These are phyloP conservation scores for Dendrostoma leiphaemia DNA, from an alignment of 2,329 filamentous ascomycete genomes.

Conservation along the genomic window DNA sequence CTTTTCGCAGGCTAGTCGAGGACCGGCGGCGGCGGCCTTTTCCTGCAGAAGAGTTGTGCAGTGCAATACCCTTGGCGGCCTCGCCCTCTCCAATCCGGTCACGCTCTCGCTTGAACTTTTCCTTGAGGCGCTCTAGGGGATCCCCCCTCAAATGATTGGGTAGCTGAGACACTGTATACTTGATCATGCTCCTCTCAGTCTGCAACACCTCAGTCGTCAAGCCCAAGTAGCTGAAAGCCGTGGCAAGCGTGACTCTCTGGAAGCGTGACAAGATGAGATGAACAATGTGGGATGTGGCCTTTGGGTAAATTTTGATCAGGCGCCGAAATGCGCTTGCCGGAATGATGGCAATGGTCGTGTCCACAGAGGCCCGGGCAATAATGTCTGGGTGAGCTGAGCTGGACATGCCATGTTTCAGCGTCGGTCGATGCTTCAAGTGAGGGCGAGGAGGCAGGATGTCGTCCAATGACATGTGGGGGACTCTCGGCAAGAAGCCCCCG, in stretches of 20 bases:
- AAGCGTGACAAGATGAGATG: conserved; percentile 95
- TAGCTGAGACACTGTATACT: conserved; percentile 85
- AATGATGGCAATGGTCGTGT: conserved; percentile 98
- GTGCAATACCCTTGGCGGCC: conserved; percentile 84
- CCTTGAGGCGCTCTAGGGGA: conserved; percentile 80
- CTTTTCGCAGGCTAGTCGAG: conserved; percentile 73
- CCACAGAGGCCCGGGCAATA: conserved; percentile 90
- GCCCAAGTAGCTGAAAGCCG: conserved; percentile 91
- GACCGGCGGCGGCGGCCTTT: conserved; percentile 62
- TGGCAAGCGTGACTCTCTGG: conserved; percentile 90
- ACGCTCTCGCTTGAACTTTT: conserved; percentile 84
- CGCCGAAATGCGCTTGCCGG: conserved; percentile 93
- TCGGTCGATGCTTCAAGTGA: conserved; percentile 34
- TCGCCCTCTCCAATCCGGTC: conserved; percentile 81
- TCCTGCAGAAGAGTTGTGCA: conserved; percentile 74
- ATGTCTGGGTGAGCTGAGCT: conserved; percentile 94
- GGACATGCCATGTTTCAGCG: conserved; percentile 45
- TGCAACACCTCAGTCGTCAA: conserved; percentile 87
- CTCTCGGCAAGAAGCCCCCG: conserved; percentile 48
- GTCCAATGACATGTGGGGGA: conserved; percentile 76
- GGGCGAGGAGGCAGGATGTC: conserved; percentile 25
- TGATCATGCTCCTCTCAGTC: conserved; percentile 91
- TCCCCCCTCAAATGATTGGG: conserved; percentile 87
- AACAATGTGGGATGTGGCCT: conserved; percentile 94
- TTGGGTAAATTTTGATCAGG: conserved; percentile 89